These are phyloP conservation scores for Aeschynomene evenia DNA, from an alignment of 306 rosid genomes.

Conservation along the genomic window DNA sequence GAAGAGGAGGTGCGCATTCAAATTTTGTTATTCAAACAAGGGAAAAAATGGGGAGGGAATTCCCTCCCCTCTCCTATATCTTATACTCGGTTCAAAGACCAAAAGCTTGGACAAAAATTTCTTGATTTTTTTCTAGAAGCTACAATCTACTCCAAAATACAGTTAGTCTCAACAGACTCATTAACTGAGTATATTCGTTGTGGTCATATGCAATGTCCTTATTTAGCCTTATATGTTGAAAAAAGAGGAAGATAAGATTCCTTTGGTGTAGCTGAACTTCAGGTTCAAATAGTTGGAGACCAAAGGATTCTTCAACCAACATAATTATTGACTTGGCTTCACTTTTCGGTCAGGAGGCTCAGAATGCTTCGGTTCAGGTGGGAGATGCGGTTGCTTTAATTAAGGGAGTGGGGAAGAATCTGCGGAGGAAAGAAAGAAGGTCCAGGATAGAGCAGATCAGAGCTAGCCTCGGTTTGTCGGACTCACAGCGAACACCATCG, in stretches of 20 bases:
- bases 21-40: slow-evolving; percentile 23
- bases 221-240: slow-evolving; percentile 1
- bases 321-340: slow-evolving; percentile 28
- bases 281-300: slow-evolving; percentile 6
- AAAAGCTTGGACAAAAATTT: not conserved
- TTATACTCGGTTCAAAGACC: not conserved
- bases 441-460: slow-evolving; percentile 92
- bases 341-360: slow-evolving; percentile 35
- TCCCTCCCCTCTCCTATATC: not conserved
- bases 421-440: slow-evolving; percentile 91
- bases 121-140: not conserved
- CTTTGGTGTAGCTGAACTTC: not conserved
- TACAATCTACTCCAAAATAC: not conserved
- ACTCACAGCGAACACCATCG: slow-evolving; percentile 92
- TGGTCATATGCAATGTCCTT: slow-evolving; percentile 5
- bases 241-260: not conserved
- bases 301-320: slow-evolving; percentile 2
- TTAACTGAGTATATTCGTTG: not conserved
- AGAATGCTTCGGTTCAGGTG: slow-evolving; percentile 56
- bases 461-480: slow-evolving; percentile 99
- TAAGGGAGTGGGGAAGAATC: slow-evolving; percentile 70
- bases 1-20: slow-evolving; percentile 51
- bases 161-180: not conserved
- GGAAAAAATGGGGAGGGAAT: not conserved
- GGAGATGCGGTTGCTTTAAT: slow-evolving; percentile 94